Evolutionary conservation across 139 green algal species (phyloP).

Genomic region (Yamagishiella unicocca): DNA sequence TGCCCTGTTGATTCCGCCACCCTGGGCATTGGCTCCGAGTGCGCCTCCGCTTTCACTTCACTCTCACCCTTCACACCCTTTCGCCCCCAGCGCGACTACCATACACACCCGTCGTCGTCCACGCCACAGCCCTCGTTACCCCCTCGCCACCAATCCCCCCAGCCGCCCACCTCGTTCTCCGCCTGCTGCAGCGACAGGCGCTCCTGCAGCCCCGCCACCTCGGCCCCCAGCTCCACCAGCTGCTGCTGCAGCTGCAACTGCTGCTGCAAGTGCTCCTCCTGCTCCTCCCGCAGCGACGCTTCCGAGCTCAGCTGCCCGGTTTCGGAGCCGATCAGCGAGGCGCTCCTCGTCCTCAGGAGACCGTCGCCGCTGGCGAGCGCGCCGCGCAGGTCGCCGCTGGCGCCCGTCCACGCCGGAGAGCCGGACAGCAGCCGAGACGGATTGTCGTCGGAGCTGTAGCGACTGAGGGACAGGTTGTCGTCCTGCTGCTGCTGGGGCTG

Average conservation of each 20-base stretch:
- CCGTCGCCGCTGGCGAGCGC: background rate
- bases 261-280: background rate
- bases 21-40: no score
- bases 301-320: background rate
- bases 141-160: no score
- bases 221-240: constrained; percentile 3
- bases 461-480: no score
- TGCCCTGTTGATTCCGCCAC: no score
- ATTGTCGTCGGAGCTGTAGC: background rate
- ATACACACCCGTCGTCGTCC: no score
- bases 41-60: no score
- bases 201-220: constrained; percentile 19
- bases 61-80: no score
- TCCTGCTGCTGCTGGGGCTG: no score
- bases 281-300: background rate
- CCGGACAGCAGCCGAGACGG: background rate
- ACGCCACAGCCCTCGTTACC: no score
- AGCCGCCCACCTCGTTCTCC: background rate
- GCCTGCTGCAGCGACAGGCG: background rate
- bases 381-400: background rate
- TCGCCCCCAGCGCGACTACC: no score
- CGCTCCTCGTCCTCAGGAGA: background rate
- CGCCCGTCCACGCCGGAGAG: constrained; percentile 1
- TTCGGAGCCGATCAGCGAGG: background rate
- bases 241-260: background rate